Evolutionary conservation across 2,329 filamentous ascomycete genomes (phyloP).

Genomic region (Calycina marina): DNA sequence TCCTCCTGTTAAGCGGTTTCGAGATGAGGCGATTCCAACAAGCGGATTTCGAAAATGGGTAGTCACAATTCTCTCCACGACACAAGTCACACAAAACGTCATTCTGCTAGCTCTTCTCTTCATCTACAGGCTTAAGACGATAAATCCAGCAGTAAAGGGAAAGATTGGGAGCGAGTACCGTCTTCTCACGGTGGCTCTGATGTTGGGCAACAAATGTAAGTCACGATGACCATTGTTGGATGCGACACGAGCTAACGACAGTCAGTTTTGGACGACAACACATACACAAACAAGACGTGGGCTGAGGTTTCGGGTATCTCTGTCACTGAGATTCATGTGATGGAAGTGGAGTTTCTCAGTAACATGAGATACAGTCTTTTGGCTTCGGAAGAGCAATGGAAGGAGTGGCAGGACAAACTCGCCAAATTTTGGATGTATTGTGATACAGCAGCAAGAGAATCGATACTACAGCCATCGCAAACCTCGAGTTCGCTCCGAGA

Average conservation of each 20-base stretch:
- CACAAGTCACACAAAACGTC: constrained; percentile 92
- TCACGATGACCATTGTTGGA: constrained; percentile 14
- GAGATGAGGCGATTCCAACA: constrained; percentile 59
- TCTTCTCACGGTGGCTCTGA: constrained; percentile 82
- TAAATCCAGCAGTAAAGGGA: constrained; percentile 78
- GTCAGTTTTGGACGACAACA: constrained; percentile 86
- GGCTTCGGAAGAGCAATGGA: constrained; percentile 76
- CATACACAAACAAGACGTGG: constrained; percentile 99
- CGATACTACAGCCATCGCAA: constrained; percentile 13
- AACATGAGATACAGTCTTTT: constrained; percentile 94
- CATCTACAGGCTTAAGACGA: constrained; percentile 82
- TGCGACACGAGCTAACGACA: background rate
- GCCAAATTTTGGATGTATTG: constrained; percentile 65
- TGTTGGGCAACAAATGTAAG: constrained; percentile 94
- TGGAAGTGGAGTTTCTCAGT: constrained; percentile 99
- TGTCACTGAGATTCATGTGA: constrained; percentile 90
- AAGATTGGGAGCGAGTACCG: constrained; percentile 89
- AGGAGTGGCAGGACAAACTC: constrained; percentile 71
- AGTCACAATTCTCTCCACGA: constrained; percentile 76
- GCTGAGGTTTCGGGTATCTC: constrained; percentile 91
- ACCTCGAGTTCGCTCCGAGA: constrained; percentile 23
- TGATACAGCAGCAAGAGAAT: constrained; percentile 16
- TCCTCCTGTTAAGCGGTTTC: constrained; percentile 39
- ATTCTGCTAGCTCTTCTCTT: constrained; percentile 81
- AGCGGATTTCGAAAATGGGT: constrained; percentile 89